Evolutionary conservation across 169 alveolate genomes (phyloP).

Genomic region (Cryptosporidium bovis): DNA sequence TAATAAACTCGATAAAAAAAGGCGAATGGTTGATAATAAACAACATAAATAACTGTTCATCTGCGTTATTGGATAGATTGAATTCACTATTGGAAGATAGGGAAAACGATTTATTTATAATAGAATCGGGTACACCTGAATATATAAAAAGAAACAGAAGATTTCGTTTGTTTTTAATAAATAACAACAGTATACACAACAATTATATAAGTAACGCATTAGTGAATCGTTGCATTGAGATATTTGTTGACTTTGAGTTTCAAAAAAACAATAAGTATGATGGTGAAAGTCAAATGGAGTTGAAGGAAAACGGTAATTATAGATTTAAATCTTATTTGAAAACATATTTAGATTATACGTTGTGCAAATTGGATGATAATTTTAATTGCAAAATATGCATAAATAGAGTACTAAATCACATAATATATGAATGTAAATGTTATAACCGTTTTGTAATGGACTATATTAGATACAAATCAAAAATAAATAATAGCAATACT

Average conservation of each 20-base stretch:
- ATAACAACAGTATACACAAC: conserved; percentile 76
- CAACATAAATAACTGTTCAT: conserved; percentile 89
- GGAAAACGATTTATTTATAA: conserved; percentile 69
- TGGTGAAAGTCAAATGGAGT: neutral
- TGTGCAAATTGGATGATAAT: too few relatives aligned
- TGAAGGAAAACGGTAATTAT: neutral
- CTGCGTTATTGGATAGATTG: conserved; percentile 93
- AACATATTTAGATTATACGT: too few relatives aligned
- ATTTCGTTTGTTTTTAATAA: conserved; percentile 85
- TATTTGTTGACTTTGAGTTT: conserved; percentile 75
- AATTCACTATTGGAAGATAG: conserved; percentile 93
- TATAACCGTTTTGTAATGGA: too few relatives aligned
- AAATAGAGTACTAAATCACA: too few relatives aligned
- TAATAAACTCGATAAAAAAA: conserved; percentile 86
- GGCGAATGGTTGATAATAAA: conserved; percentile 94
- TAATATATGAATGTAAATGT: too few relatives aligned
- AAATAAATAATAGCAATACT: too few relatives aligned
- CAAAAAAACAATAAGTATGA: neutral
- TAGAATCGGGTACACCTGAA: conserved; percentile 52
- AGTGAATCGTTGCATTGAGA: conserved; percentile 90
- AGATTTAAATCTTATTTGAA: neutral
- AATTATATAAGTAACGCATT: conserved; percentile 86
- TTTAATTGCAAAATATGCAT: too few relatives aligned
- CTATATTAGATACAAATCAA: too few relatives aligned
- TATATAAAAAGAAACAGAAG: conserved; percentile 84